Base-by-base conservation (phyloP, 225 moss, liverwort and hornwort species). In the Polytrichum commune region DNA sequence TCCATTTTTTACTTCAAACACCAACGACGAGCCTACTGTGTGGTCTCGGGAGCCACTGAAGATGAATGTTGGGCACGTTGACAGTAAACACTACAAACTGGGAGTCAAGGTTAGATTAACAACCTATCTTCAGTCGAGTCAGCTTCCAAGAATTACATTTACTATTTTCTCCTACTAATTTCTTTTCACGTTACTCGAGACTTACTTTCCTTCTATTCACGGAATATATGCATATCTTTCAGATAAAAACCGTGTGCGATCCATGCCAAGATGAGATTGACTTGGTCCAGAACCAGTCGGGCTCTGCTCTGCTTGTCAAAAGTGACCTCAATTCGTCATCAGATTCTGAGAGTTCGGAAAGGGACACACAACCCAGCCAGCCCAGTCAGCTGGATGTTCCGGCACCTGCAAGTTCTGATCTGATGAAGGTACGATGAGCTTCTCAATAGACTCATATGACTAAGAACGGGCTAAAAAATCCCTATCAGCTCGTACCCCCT, bases 241-340 rank as follows among this genome's bases (percentile, higher is more conserved):
- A 87, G 87, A 72, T 90, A 73, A 87, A 81, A 75, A 90, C 75
- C 71, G 55, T 83, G n/a, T 74, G 87, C 26, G 85, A 85, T 79
- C 78, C 86, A 61, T 87, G 79, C 68, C 79, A 85, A 67, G 77
- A 81, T 54, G 81, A 75, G 25, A 75, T 71, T 30, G 79, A 78
- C 27, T 25, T 73, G 68, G 69, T 19, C 5, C 74, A 55, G 62
- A 68, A 61, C 62, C 73, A 53, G 6, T 62, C 62, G 63, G 32
- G 62, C 65, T 74, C 60, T 53, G 64, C 24, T 69, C 65, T 69
- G 75, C 57, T 62, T 56, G 67, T 64, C 60, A 78, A 70, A 25
- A 66, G 66, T 13, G 82, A 72, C 35, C 73, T 66, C 53, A 76
- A 75, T 56, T 74, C 72, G 29, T 71, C 69, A 28, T 75, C 71